Percentiles rank a stretch among this genome's conserved stretches.
Evolutionary conservation across 2,329 filamentous ascomycete genomes (phyloP).

Genomic region (Didymella glomerata): DNA sequence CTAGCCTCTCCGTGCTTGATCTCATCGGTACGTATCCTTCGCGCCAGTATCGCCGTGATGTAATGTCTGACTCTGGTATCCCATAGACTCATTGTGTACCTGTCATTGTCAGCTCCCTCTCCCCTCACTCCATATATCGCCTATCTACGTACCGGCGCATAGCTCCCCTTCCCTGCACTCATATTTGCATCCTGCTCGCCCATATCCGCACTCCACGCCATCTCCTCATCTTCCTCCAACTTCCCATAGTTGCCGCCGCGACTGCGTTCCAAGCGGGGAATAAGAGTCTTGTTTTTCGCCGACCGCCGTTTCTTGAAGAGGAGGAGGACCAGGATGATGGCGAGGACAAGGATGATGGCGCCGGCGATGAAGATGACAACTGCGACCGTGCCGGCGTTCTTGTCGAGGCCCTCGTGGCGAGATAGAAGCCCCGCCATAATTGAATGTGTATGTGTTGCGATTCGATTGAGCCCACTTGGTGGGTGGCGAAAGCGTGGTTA

Average conservation of each 20-base stretch:
- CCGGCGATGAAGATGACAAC: slow-evolving; percentile 16
- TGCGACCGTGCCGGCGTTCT: slow-evolving; percentile 9
- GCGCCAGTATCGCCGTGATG: neutral
- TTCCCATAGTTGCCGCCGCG: slow-evolving; percentile 11
- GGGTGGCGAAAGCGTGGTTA: neutral
- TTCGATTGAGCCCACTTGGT: neutral
- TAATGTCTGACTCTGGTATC: slow-evolving; percentile 19
- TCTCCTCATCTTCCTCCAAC: slow-evolving; percentile 19
- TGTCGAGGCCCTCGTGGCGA: neutral
- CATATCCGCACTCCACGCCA: slow-evolving; percentile 21
- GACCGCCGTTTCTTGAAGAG: slow-evolving; percentile 14
- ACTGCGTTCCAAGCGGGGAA: slow-evolving; percentile 9
- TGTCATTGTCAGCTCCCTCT: neutral
- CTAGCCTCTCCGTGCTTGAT: neutral
- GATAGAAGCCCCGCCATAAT: neutral
- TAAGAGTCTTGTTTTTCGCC: neutral
- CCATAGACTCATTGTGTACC: slow-evolving; percentile 19
- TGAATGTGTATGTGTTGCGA: neutral
- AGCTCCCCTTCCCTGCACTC: slow-evolving; percentile 1
- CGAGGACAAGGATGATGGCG: slow-evolving; percentile 16
- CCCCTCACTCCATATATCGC: too few relatives aligned
- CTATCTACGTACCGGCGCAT: slow-evolving; percentile 11
- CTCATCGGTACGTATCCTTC: slow-evolving; percentile 13
- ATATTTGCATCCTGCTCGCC: neutral
- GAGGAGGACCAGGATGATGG: slow-evolving; percentile 10